These are phyloP conservation scores for Eragrostis curvula DNA, from an alignment of 176 grass and related monocot genomes.

Conservation along the genomic window DNA sequence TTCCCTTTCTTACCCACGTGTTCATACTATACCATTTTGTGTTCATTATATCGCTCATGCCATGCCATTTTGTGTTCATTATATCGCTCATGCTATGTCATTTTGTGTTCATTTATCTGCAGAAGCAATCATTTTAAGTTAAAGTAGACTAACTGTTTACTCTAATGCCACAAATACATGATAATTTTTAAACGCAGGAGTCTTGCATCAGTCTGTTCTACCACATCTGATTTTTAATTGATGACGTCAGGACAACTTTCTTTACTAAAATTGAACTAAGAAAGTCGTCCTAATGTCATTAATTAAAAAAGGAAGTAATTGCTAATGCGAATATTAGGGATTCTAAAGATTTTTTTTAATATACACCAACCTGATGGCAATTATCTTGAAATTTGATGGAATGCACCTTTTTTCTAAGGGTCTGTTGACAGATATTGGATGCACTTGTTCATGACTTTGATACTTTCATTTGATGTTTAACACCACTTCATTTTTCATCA, in stretches of 20 bases:
- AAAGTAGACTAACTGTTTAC: conserved; percentile 3
- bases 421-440: neutral
- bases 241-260: too few species aligned
- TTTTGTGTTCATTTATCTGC: conserved; percentile 18
- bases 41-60: neutral
- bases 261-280: too few species aligned
- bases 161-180: neutral
- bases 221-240: too few species aligned
- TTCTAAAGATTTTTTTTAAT: neutral
- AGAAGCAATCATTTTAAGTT: conserved; percentile 3
- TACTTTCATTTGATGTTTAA: neutral
- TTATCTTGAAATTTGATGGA: neutral
- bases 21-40: neutral
- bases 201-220: neutral
- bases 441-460: too few species aligned
- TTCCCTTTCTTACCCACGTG: neutral
- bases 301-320: neutral
- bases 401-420: neutral
- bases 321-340: conserved; percentile 5
- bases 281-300: too few species aligned
- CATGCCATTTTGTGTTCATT: conserved; percentile 9
- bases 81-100: neutral
- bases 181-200: neutral
- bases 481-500: neutral
- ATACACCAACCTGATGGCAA: neutral